phyloP scores from a whole-genome alignment of 352 stramenopile species.

The Pythium myriotylum region DNA sequence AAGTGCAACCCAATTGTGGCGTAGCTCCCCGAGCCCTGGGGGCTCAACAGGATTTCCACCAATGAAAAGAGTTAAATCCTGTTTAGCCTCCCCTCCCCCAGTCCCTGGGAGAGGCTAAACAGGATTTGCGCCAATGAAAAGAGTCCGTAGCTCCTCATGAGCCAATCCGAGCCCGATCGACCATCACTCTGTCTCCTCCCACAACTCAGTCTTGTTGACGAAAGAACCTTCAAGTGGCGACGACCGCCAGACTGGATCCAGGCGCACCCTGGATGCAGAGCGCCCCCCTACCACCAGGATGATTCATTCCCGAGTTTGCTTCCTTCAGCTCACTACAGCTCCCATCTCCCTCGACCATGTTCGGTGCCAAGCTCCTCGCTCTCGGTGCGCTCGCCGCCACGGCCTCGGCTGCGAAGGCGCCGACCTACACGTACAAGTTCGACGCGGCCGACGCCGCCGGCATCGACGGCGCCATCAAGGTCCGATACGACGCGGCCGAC shows the following conservation, averaged over 20 bases:
- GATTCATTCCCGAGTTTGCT: constrained; percentile 15
- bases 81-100: too few relatives aligned
- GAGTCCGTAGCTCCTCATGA: neutral
- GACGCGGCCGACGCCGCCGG: constrained; percentile 16
- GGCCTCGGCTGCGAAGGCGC: neutral
- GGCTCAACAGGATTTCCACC: neutral
- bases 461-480: constrained; percentile 23
- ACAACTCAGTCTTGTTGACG: neutral
- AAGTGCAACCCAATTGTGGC: neutral
- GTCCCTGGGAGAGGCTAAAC: neutral
- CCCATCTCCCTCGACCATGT: constrained; percentile 7
- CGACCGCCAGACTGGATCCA: constrained; percentile 2
- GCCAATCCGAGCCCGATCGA: neutral
- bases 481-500: constrained; percentile 14
- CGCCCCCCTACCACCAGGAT: neutral
- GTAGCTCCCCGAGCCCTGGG: neutral
- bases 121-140: constrained; percentile 1
- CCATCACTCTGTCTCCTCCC: constrained; percentile 4
- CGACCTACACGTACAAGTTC: constrained; percentile 28
- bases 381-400: constrained; percentile 22
- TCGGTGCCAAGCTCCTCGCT: constrained; percentile 16
- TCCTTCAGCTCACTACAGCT: constrained; percentile 6
- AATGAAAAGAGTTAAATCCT: neutral
- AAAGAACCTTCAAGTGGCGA: neutral
- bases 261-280: too few relatives aligned